phyloP scores from a whole-genome alignment of 805 yeast species.

The Debaryomyces hansenii region DNA sequence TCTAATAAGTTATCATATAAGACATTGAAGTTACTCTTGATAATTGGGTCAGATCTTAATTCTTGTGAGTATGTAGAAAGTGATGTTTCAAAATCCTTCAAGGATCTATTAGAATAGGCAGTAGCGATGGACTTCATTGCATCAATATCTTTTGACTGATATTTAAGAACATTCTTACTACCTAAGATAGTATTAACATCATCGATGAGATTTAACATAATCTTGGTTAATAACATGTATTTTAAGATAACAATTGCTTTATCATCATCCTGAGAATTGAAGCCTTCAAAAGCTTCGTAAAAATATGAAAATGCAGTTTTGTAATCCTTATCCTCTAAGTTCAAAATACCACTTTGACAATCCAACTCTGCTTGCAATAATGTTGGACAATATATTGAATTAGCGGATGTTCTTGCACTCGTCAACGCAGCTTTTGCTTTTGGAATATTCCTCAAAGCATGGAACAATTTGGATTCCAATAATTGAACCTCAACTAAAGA shows the following conservation, averaged over 20 bases:
- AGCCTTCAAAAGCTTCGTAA: slow-evolving; percentile 92
- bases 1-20: slow-evolving; percentile 90
- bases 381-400: slow-evolving; percentile 94
- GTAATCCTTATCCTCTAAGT: slow-evolving; percentile 96
- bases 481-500: slow-evolving; percentile 94
- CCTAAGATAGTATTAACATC: slow-evolving; percentile 79
- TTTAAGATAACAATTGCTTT: slow-evolving; percentile 76
- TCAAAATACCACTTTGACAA: slow-evolving; percentile 90
- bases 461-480: slow-evolving; percentile 85
- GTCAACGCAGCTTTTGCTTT: slow-evolving; percentile 91
- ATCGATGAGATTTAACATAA: slow-evolving; percentile 84
- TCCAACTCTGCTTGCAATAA: slow-evolving; percentile 91
- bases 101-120: slow-evolving; percentile 86
- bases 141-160: slow-evolving; percentile 82
- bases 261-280: slow-evolving; percentile 62
- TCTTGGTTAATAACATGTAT: slow-evolving; percentile 89
- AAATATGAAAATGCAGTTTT: slow-evolving; percentile 95
- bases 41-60: slow-evolving; percentile 81
- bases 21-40: slow-evolving; percentile 88
- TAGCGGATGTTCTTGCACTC: slow-evolving; percentile 96
- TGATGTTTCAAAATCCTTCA: slow-evolving; percentile 88
- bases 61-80: slow-evolving; percentile 69
- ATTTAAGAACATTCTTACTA: slow-evolving; percentile 67
- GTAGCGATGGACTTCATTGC: slow-evolving; percentile 93
- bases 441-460: slow-evolving; percentile 85